Base-by-base conservation (phyloP, 1,284 basidiomycete species). In the Phellopilus nigrolimitatus region DNA sequence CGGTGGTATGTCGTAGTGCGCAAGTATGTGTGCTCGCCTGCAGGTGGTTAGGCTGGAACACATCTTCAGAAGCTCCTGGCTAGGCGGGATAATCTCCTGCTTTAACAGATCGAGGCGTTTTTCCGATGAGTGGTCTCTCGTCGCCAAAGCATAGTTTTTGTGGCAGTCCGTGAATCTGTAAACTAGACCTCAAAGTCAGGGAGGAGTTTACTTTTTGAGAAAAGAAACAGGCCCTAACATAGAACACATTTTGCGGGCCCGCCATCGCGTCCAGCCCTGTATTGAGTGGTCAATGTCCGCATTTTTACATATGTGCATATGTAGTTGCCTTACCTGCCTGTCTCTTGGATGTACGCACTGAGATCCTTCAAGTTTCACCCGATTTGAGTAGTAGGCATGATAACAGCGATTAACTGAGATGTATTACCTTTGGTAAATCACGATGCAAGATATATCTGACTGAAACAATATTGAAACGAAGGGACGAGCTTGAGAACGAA, bases 401-500 rank as follows among this genome's bases (percentile, higher is more conserved):
- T n/a, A 15, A 42, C 3, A 42, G 12, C 12, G 27, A 37, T 25
- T 34, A 8, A 34, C 8, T 10, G 4, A 34, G 34, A 5, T 15
- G 5, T 7, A 28, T 22, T 4, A 47, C 30, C 44, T 33, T 47
- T 28, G 44, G 44, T 17, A 47, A 34, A 36, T 47, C 44, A 5
- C 13, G 7, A 21, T 47, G 44, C 13, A 47, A n/a, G 17, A 47
- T 17, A 47, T 34, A 47, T 36, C 44, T 47, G 44, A 47, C 44
- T 47, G 30, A 15, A 15, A 28, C 15, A 9, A 44, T 22, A 25
- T n/a, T 42, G 4, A 36, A 9, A 7, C 7, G 2, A 9, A 31
- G 25, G 30, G 19, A 12, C 21, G 27, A 9, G 12, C 2, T 8
- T 15, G 6, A 19, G 12, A 31, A 21, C n/a, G 7, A 12, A 25